Conservation (phyloP, 2,329 filamentous ascomycete species). For the Grosmannia penicillata region DNA sequence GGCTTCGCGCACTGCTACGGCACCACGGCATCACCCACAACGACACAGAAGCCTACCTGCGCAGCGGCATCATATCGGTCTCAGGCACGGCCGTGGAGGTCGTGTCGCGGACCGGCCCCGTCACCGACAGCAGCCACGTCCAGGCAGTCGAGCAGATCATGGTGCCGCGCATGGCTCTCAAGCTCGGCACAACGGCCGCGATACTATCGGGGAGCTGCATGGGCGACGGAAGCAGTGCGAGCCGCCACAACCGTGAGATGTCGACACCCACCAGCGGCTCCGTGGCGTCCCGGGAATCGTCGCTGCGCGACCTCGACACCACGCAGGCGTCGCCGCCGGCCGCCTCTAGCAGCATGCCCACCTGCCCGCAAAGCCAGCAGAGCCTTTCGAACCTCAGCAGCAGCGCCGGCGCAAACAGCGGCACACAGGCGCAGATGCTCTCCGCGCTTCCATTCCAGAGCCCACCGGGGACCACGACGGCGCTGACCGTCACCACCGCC, state of each 20-base stretch:
- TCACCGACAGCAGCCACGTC: background rate
- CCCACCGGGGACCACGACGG: background rate
- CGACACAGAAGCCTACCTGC: slow-evolving; percentile 31
- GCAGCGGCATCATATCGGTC: background rate
- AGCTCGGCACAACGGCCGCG: slow-evolving; percentile 12
- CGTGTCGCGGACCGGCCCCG: background rate
- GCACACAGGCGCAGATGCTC: too few relatives aligned
- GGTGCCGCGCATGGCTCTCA: slow-evolving; percentile 19
- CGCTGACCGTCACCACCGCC: background rate
- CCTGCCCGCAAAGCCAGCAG: background rate
- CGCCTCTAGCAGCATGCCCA: background rate
- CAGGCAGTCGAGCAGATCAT: slow-evolving; percentile 21
- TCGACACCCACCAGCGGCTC: too few relatives aligned
- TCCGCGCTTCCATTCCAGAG: too few relatives aligned
- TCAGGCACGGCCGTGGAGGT: background rate
- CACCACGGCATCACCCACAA: slow-evolving; percentile 41
- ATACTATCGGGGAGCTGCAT: background rate
- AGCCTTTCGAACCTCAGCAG: background rate
- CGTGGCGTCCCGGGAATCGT: too few relatives aligned
- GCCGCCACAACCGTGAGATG: background rate
- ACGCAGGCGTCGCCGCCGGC: too few relatives aligned
- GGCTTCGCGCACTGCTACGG: slow-evolving; percentile 43
- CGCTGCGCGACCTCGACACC: too few relatives aligned
- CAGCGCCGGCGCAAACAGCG: background rate
- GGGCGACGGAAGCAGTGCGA: slow-evolving; percentile 3